Conservation (phyloP, 2,329 filamentous ascomycete species). For the Cadophora sp. region DNA sequence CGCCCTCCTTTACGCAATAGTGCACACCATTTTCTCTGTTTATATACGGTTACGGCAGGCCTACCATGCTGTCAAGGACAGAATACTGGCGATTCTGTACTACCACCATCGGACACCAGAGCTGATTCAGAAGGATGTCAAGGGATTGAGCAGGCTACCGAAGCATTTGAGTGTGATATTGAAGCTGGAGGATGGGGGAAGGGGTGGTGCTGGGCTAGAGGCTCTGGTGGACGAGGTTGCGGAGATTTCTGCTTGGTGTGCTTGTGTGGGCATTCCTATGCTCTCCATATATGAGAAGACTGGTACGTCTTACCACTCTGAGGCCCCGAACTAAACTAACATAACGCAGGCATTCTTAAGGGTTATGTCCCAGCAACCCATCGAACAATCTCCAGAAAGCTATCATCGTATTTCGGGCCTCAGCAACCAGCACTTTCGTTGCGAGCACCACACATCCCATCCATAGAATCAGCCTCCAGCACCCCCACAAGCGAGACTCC, state of each 20-base stretch:
- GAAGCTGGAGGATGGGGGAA: conserved; percentile 72
- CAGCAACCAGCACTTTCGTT: conserved; percentile 75
- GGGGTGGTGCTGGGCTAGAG: conserved; percentile 77
- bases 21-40: conserved; percentile 85
- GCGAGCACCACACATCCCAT: conserved; percentile 72
- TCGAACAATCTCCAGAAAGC: conserved; percentile 77
- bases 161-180: conserved; percentile 89
- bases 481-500: conserved; percentile 50
- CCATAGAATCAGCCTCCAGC: conserved; percentile 57
- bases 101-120: conserved; percentile 97
- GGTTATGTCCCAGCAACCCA: conserved; percentile 87
- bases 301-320: conserved; percentile 60
- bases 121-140: conserved; percentile 87
- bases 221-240: conserved; percentile 87
- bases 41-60: conserved; percentile 83
- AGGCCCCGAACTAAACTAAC: conserved; percentile 17
- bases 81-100: conserved; percentile 81
- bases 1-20: conserved; percentile 68
- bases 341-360: conserved; percentile 77
- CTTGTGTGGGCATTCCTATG: conserved; percentile 84
- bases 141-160: conserved; percentile 74
- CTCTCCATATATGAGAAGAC: conserved; percentile 92
- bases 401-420: conserved; percentile 86
- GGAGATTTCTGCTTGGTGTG: conserved; percentile 92
- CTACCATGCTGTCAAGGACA: conserved; percentile 80